Conservation (phyloP, 768 basidiomycete species). For the Xerocomus brunneocitrinus region DNA sequence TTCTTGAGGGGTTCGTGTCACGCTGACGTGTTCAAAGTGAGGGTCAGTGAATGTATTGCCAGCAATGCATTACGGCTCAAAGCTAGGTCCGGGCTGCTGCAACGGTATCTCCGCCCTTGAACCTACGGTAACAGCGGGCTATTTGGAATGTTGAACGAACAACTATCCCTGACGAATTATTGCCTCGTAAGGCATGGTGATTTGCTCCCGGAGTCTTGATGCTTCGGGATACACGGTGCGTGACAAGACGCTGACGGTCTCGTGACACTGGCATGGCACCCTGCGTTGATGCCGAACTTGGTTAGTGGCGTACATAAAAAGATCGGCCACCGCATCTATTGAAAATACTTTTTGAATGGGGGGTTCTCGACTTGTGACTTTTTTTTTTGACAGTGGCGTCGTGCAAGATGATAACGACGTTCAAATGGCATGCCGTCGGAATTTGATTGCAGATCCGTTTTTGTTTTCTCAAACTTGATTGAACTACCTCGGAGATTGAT, state of each 20-base stretch:
- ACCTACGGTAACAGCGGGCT: conserved; percentile 7
- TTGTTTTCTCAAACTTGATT: conserved; percentile 15
- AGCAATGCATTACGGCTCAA: conserved; percentile 28
- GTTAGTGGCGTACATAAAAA: conserved; percentile 17
- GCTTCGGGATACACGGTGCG: conserved; percentile 15
- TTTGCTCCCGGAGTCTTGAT: conserved; percentile 17
- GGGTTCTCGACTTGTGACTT: conserved; percentile 5
- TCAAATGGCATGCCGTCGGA: conserved; percentile 17
- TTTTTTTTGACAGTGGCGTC: conserved; percentile 24
- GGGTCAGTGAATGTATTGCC: conserved; percentile 24
- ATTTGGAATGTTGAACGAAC: background rate
- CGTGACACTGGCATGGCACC: conserved; percentile 13
- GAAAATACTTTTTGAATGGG: conserved; percentile 7
- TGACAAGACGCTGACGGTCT: conserved; percentile 10
- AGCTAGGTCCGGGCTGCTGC: background rate
- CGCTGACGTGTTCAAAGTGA: conserved; percentile 28
- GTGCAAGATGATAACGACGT: conserved; percentile 14
- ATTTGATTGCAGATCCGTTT: conserved; percentile 17
- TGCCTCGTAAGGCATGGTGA: conserved; percentile 15
- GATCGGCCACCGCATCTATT: conserved; percentile 12
- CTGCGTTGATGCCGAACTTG: conserved; percentile 7
- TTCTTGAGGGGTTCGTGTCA: conserved; percentile 16
- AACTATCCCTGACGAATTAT: conserved; percentile 3
- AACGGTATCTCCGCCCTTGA: conserved; percentile 21
- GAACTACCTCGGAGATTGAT: conserved; percentile 24